A percentile compares a stretch with the other conserved stretches of the same genome.
Conservation (phyloP, 345 rosid genomes). For the Gossypioides kirkii region DNA sequence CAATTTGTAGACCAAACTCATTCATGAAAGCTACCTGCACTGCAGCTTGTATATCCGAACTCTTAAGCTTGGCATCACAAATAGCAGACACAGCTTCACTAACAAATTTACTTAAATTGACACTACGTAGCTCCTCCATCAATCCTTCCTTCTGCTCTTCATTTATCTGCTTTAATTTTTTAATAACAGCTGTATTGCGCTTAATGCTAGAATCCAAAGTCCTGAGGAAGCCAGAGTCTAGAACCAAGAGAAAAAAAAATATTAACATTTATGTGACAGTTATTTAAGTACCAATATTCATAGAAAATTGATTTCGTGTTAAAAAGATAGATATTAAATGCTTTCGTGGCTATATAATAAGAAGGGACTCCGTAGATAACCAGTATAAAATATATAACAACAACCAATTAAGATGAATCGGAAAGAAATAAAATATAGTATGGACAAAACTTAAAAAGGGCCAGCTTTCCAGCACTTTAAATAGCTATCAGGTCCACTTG, state of each 20-base stretch:
- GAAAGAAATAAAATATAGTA: background rate
- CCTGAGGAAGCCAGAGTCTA: slow-evolving; percentile 82
- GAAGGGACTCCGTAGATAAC: background rate
- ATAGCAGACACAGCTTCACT: slow-evolving; percentile 34
- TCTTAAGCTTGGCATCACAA: slow-evolving; percentile 93
- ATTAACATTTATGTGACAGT: slow-evolving; percentile 23
- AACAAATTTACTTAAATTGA: slow-evolving; percentile 88
- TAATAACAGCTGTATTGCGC: slow-evolving; percentile 91
- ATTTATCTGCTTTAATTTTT: slow-evolving; percentile 86
- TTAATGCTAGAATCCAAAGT: slow-evolving; percentile 91
- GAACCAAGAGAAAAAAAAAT: slow-evolving; percentile 20
- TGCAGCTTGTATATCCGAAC: slow-evolving; percentile 91
- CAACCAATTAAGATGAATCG: background rate
- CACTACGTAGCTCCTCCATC: slow-evolving; percentile 78
- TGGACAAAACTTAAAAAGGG: background rate
- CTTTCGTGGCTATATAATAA: background rate
- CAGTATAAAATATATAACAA: background rate
- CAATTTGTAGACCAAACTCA: background rate
- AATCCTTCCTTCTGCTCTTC: slow-evolving; percentile 29
- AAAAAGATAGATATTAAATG: background rate
- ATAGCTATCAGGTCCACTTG: background rate
- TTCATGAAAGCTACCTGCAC: slow-evolving; percentile 56
- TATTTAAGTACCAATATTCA: background rate
- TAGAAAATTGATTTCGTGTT: background rate
- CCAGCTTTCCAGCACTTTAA: background rate